phyloP scores from a whole-genome alignment of 2,329 filamentous ascomycete genomes.

The Lasiodiplodia theobromae region DNA sequence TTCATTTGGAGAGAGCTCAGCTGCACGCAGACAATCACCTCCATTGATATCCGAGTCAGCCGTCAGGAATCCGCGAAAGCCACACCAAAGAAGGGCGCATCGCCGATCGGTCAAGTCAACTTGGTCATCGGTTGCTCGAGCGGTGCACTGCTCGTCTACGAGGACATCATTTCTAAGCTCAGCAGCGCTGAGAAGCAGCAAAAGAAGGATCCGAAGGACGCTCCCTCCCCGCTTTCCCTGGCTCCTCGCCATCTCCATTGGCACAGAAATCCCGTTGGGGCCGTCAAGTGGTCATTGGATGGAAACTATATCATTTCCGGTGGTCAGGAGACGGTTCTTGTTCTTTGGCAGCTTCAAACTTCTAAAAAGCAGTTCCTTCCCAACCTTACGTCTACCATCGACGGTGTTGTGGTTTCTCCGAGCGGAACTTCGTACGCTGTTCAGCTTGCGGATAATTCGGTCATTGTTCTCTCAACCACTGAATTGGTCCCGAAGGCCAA shows the following conservation, averaged over 20 bases:
- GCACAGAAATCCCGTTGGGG: constrained; percentile 84
- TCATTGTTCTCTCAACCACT: constrained; percentile 87
- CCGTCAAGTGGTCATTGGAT: constrained; percentile 91
- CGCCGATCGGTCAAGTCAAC: constrained; percentile 63
- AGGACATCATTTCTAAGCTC: constrained; percentile 71
- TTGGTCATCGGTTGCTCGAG: constrained; percentile 78
- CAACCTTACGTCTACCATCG: constrained; percentile 86
- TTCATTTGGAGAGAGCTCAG: constrained; percentile 64
- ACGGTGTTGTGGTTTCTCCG: constrained; percentile 83
- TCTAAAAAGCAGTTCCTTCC: constrained; percentile 82
- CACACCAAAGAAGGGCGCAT: constrained; percentile 37
- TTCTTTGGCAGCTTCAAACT: constrained; percentile 93
- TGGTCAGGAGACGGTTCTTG: constrained; percentile 85
- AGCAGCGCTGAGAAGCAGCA: constrained; percentile 46
- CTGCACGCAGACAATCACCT: constrained; percentile 65
- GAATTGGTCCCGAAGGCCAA: constrained; percentile 86
- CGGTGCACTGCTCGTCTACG: constrained; percentile 83
- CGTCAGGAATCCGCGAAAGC: constrained; percentile 64
- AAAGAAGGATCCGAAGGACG: constrained; percentile 38
- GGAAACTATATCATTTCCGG: constrained; percentile 95
- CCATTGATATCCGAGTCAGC: constrained; percentile 42
- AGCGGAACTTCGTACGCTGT: constrained; percentile 82
- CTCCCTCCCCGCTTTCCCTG: constrained; percentile 45
- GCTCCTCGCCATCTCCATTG: constrained; percentile 79
- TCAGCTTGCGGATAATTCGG: constrained; percentile 88